Evolutionary conservation across 768 basidiomycete genomes (phyloP).

Genomic region (Psilocybe subaeruginosa): DNA sequence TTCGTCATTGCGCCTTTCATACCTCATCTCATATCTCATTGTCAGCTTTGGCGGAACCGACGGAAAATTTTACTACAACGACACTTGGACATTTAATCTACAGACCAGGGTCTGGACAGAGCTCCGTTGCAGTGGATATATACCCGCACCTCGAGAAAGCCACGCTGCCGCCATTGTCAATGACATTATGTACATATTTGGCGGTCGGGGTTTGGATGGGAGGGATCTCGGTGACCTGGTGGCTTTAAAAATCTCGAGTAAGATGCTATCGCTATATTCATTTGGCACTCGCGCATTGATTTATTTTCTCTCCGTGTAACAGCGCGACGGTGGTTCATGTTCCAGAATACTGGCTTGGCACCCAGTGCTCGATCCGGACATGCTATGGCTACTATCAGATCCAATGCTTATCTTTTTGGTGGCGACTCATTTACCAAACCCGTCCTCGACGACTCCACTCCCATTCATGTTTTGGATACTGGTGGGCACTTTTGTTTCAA

Average conservation of each 20-base stretch:
- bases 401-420: slow-evolving; percentile 86
- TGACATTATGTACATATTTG: slow-evolving; percentile 95
- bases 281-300: not conserved
- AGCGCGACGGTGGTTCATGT: slow-evolving; percentile 99
- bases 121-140: slow-evolving; percentile 90
- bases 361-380: slow-evolving; percentile 91
- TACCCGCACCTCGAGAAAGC: slow-evolving; percentile 90
- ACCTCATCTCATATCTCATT: slow-evolving; percentile 27
- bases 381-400: slow-evolving; percentile 89
- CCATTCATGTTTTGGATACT: slow-evolving; percentile 4
- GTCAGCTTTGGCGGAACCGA: slow-evolving; percentile 92
- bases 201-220: slow-evolving; percentile 93
- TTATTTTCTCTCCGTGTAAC: not conserved
- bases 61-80: slow-evolving; percentile 95
- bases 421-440: slow-evolving; percentile 71
- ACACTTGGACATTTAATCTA: slow-evolving; percentile 92
- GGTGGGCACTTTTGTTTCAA: not conserved
- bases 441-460: slow-evolving; percentile 1
- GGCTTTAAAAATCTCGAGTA: slow-evolving; percentile 94
- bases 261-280: slow-evolving; percentile 34
- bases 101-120: slow-evolving; percentile 81
- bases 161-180: slow-evolving; percentile 96
- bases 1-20: not conserved
- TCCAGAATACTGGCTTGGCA: slow-evolving; percentile 97
- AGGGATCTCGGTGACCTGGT: slow-evolving; percentile 91